Evolutionary conservation across 2,329 filamentous ascomycete genomes (phyloP), one percentile per base, ranked within the genome.

Genomic region (Microcera coccophila): DNA sequence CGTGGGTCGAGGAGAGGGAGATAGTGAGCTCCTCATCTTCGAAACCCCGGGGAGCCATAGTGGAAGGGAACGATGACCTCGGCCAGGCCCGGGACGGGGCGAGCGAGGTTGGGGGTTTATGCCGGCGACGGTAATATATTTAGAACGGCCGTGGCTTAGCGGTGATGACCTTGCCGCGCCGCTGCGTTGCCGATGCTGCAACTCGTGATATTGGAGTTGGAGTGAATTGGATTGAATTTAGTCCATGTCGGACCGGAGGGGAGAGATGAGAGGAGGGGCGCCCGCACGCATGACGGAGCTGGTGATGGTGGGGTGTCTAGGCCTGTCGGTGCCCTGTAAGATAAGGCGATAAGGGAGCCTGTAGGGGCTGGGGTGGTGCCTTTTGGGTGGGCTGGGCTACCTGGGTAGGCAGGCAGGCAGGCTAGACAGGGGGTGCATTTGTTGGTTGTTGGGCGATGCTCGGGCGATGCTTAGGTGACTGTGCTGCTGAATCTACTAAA

Each of bases 1-100:
- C 78, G 57, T 82, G 74, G 39, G 80, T 78, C 26, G 79, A 79
- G 44, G 79, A 81, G 53, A 89, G 73, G 57, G 84, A 85, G 64
- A 90, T 86, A 67, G 85, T 86, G 53, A 90, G 81, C 71, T 90
- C 86, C 72, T 89, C 86, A 65, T 90, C 85, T 63, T 90, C 85
- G 65, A 86, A 86, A 56, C 70, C 72, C 62, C 71, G 66, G 47
- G 73, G 71, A 62, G 72, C 68, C 75, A 78, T 79, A 59, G 46
- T 49, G 53, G 47, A 45, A 33, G 34, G 29, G 16, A 9, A 35
- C 4, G 29, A 35, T 19, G 33, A n/a, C 29, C 28, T n/a, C 37
- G 22, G 20, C n/a, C 36, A n/a, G 33, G 29, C 8, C 8, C 9
- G 33, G 16, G 33, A 17, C 15, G 16, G 17, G 18, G 17, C 16